These are phyloP conservation scores for Lichtheimia ramosa DNA, from an alignment of 371 early-diverging fungal genomes.

Conservation along the genomic window DNA sequence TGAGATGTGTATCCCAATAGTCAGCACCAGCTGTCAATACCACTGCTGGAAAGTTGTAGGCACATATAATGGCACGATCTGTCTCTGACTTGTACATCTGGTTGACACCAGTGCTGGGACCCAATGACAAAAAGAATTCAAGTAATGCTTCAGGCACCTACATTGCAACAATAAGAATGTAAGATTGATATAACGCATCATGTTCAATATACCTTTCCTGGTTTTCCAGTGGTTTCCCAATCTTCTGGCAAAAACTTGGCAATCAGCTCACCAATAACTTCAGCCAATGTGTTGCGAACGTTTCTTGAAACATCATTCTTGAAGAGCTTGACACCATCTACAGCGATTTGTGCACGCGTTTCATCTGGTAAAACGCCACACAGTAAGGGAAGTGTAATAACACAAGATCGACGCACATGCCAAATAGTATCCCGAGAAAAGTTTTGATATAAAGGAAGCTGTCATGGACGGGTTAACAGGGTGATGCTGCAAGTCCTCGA, in stretches of 20 bases:
- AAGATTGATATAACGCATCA: background rate
- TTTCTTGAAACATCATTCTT: slow-evolving; percentile 58
- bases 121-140: slow-evolving; percentile 44
- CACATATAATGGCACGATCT: slow-evolving; percentile 60
- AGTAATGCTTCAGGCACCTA: slow-evolving; percentile 39
- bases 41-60: slow-evolving; percentile 66
- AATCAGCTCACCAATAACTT: slow-evolving; percentile 61
- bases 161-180: background rate
- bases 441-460: slow-evolving; percentile 51
- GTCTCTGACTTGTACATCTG: slow-evolving; percentile 50
- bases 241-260: slow-evolving; percentile 51
- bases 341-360: slow-evolving; percentile 33
- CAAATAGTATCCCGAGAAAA: slow-evolving; percentile 60
- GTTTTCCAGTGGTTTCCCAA: slow-evolving; percentile 44
- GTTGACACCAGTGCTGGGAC: slow-evolving; percentile 28
- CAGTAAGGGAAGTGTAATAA: slow-evolving; percentile 48
- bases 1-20: slow-evolving; percentile 54
- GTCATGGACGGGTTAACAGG: background rate
- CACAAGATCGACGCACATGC: slow-evolving; percentile 63
- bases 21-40: slow-evolving; percentile 58
- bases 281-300: slow-evolving; percentile 59
- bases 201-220: slow-evolving; percentile 32
- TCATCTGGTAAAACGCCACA: slow-evolving; percentile 49
- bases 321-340: slow-evolving; percentile 49
- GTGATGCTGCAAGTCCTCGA: background rate